Base-by-base conservation (phyloP, 2,329 filamentous ascomycete genomes). In the Salinomyces thailandicus region DNA sequence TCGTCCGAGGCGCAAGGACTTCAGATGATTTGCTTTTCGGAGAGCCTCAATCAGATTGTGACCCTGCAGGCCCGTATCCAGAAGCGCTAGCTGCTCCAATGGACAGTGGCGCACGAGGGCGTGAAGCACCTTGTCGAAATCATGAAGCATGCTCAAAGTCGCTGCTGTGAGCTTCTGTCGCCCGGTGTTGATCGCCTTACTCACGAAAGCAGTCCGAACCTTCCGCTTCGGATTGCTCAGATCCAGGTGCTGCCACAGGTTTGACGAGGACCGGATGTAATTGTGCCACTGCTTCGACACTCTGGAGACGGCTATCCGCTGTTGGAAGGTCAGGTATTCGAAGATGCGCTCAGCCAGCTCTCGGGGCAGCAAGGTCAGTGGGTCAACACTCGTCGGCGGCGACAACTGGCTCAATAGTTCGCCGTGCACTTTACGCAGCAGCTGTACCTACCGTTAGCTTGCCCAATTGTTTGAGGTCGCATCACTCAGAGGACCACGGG, bases 251-350 rank as follows among this genome's bases (percentile, higher is more conserved):
- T 58, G 60, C 71, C 74, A 75, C 1, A 74, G 57, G 6, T 56
- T 55, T 0, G 63, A 60, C 17, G 66, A 52, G 3, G 64, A 66
- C 7, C 54, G 55, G 9, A 77, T 59, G 30, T 73, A 67, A n/a
- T 50, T 54, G 8, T 63, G 58, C 75, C 75, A 79, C 32, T 59
- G 57, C 52, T 65, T 71, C 24, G 67, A 76, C 2, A 78, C 73
- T 5, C 69, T 63, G 30, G 72, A 62, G 31, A 69, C 65, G 27
- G 52, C 59, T 11, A 67, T 68, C 15, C 34, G 43, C 36, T 73
- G 59, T 33, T 57, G 60, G 50, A 77, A 74, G 18, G 60, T 55
- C n/a, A 77, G 58, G 42, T 71, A 59, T 7, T 58, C 55, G n/a
- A 77, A 48, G 2, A 76, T 57, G 49, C 69, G 61, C 22, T 65